Conservation (phyloP, 2,329 filamentous ascomycete genomes). For the Aspergillus chevalieri region DNA sequence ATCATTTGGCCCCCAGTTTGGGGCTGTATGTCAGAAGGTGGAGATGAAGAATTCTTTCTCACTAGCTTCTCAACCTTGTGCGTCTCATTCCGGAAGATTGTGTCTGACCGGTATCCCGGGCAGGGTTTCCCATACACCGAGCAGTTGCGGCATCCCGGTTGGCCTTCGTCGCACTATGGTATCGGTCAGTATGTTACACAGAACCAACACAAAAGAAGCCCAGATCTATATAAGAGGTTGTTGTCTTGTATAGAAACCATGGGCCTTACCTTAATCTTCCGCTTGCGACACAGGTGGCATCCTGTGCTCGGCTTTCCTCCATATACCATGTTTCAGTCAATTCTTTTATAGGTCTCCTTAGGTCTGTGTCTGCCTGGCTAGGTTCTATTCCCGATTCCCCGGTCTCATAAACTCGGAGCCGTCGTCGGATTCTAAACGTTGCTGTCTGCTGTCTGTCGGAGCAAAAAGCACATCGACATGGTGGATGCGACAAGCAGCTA, state of each 20-base stretch:
- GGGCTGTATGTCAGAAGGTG: background rate
- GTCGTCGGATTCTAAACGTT: background rate
- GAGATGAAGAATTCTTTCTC: constrained; percentile 12
- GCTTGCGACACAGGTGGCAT: constrained; percentile 35
- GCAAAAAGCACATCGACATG: background rate
- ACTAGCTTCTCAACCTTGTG: constrained; percentile 22
- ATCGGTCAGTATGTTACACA: constrained; percentile 1
- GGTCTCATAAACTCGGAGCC: background rate
- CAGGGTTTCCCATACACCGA: constrained; percentile 29
- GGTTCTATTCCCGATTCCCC: background rate
- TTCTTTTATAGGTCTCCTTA: background rate
- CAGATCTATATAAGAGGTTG: background rate
- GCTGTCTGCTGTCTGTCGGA: background rate
- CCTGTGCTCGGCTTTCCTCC: constrained; percentile 35
- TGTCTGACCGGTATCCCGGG: constrained; percentile 31
- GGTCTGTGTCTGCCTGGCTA: background rate
- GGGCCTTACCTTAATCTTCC: constrained; percentile 34
- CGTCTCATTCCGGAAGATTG: constrained; percentile 32
- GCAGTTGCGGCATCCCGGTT: constrained; percentile 32
- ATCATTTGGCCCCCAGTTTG: background rate
- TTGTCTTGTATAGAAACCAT: background rate
- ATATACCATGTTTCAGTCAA: constrained; percentile 32
- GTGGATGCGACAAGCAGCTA: background rate
- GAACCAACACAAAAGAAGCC: background rate
- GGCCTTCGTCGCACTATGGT: constrained; percentile 33